Evolutionary conservation across 345 rosid species (phyloP), one percentile per base, ranked within the genome.

Genomic region (Erysimum cheiranthoides): DNA sequence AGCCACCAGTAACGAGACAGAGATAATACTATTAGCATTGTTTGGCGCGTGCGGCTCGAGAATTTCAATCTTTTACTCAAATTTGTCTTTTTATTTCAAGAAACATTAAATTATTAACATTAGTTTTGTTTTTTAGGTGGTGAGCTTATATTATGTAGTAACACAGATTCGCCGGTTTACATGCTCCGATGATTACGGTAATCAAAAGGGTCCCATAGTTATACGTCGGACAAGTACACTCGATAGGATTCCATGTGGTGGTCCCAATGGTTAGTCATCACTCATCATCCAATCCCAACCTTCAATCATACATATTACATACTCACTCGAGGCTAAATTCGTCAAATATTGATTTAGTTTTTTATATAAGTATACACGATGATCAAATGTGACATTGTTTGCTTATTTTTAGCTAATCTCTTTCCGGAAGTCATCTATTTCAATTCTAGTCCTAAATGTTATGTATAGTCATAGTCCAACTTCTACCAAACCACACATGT

Each of bases 11-110:
- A 52, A 35, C 21, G 8, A 61, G 42, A 52, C 56, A 64, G 9
- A 74, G n/a, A 54, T 28, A 53, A 54, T 28, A 53, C 25, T 36
- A 74, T 35, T 57, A 42, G 9, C 50, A 28, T 36, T 49, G 51
- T 74, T 47, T 57, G 43, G 83, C 82, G 89, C 82, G 86, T 77
- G 92, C 64, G 81, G 82, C 86, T 86, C 88, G 82, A 83, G 84
- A 82, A 36, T 18, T 74, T 59, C 21, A 45, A 27, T 61, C n/a
- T 51, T 52, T 43, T 61, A 25, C 10, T 38, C 16, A 49, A 49
- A 38, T 47, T 47, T 73, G 42, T 58, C 52, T 46, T 58, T 31
- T 6, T 49, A 67, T 57, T 52, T 67, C 61, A 67, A 28, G 36
- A 67, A 58, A 53, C 65, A 69, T 60, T 68, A 70, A n/a, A 61